Conservation (phyloP, 495 filamentous ascomycete species). For the Xylaria sp. region DNA sequence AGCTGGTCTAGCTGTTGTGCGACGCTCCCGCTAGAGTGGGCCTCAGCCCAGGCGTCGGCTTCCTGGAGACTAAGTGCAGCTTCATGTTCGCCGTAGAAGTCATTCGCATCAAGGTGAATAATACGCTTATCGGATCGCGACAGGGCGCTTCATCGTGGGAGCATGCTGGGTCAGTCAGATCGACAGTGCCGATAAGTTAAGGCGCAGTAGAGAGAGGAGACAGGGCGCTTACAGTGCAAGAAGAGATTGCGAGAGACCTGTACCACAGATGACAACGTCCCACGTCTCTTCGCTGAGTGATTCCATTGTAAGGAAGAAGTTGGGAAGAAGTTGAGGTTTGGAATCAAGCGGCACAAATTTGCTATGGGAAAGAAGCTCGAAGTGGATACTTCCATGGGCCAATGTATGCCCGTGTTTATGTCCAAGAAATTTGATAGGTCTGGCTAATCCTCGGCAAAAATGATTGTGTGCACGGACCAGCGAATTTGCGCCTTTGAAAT, state of each 20-base stretch:
- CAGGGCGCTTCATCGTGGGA: constrained; percentile 72
- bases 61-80: constrained; percentile 90
- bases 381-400: constrained; percentile 31
- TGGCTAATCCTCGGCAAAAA: constrained; percentile 14
- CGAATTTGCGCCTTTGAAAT: neutral
- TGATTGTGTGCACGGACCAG: neutral
- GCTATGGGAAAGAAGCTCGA: constrained; percentile 41
- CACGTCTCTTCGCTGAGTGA: constrained; percentile 79
- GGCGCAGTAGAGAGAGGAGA: constrained; percentile 30
- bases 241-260: constrained; percentile 87
- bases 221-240: constrained; percentile 78
- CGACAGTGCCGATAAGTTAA: constrained; percentile 33
- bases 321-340: constrained; percentile 28
- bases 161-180: constrained; percentile 71
- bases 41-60: constrained; percentile 71
- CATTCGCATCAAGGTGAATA: constrained; percentile 86
- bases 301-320: constrained; percentile 67
- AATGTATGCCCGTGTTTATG: constrained; percentile 32
- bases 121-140: constrained; percentile 91
- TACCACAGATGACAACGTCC: constrained; percentile 92
- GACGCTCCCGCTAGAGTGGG: constrained; percentile 21
- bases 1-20: constrained; percentile 2
- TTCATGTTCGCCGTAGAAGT: constrained; percentile 85
- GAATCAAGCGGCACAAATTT: constrained; percentile 43
- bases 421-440: too few relatives aligned